phyloP scores from a whole-genome alignment of 148 eudicot species.

The Silene conica region DNA sequence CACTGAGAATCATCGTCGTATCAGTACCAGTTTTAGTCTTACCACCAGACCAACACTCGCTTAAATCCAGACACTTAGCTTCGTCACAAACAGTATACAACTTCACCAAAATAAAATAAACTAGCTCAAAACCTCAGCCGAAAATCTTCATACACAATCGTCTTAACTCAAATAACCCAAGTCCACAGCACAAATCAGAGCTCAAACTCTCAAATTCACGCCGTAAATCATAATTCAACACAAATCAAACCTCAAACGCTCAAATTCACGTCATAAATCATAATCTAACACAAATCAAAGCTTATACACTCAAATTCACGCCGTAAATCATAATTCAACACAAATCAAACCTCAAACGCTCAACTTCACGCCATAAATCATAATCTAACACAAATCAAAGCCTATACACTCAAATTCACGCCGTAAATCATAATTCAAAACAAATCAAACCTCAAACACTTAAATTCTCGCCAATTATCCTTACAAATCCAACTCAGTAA shows the following conservation, averaged over 20 bases:
- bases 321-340: background rate
- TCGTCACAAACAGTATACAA: too few species aligned
- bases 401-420: background rate
- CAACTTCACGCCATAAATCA: slow-evolving; percentile 1
- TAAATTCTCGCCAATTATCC: background rate
- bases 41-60: too few species aligned
- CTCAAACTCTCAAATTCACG: background rate
- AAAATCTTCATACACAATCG: too few species aligned
- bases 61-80: too few species aligned
- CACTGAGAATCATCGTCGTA: too few species aligned
- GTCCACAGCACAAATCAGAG: background rate
- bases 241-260: background rate
- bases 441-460: background rate
- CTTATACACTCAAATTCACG: background rate
- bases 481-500: too few species aligned
- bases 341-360: background rate
- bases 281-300: background rate
- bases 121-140: too few species aligned
- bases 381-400: background rate
- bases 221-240: background rate
- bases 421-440: background rate
- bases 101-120: too few species aligned
- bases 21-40: too few species aligned
- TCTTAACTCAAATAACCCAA: too few species aligned
- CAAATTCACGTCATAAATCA: slow-evolving; percentile 2